These are phyloP conservation scores for Populus deltoides DNA, from an alignment of 345 rosid species.

Conservation along the genomic window DNA sequence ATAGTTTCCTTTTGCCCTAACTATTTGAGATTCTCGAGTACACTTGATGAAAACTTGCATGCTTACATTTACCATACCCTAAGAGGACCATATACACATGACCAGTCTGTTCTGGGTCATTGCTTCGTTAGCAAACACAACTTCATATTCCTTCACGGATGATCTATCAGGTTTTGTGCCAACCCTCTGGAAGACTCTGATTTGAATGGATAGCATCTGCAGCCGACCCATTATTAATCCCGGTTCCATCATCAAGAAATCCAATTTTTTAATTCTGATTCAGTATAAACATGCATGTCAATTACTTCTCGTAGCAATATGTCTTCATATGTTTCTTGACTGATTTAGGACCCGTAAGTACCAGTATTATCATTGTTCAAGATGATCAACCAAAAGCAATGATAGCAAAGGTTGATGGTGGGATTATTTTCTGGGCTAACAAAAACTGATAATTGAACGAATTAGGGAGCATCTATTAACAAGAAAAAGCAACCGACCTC, in stretches of 20 bases:
- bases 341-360: neutral
- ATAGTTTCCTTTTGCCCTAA: neutral
- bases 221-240: neutral
- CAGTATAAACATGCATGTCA: neutral
- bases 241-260: neutral
- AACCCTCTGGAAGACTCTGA: neutral
- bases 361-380: neutral
- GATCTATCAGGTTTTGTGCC: neutral
- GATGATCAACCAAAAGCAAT: neutral
- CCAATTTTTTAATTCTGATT: too few relatives aligned
- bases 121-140: too few relatives aligned
- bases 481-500: neutral
- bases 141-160: too few relatives aligned
- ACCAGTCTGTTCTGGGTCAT: too few relatives aligned
- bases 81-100: too few relatives aligned
- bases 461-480: too few relatives aligned
- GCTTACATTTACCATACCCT: too few relatives aligned
- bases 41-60: neutral
- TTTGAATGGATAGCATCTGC: neutral
- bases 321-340: neutral
- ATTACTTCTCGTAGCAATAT: neutral
- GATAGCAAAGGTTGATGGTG: neutral
- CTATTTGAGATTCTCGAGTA: neutral
- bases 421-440: neutral
- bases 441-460: too few relatives aligned